These are phyloP conservation scores for Capniomyces stellatus DNA, from an alignment of 371 early-diverging fungal species.

Conservation along the genomic window DNA sequence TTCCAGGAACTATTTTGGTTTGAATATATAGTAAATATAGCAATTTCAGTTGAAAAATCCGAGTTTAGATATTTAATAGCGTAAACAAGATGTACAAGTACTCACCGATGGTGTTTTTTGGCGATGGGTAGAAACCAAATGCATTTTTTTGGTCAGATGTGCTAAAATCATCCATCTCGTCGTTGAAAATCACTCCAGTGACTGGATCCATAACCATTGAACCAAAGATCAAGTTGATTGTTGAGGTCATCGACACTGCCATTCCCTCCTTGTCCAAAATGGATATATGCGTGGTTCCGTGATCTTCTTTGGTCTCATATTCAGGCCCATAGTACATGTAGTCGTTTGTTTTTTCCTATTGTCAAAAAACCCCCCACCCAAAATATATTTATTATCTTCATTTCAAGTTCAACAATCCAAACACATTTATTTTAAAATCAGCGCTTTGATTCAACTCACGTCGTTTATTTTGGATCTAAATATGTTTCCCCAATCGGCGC, in stretches of 20 bases:
- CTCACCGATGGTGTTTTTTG: conserved; percentile 62
- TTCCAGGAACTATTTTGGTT: too few relatives aligned
- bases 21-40: too few relatives aligned
- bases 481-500: neutral
- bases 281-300: conserved; percentile 96
- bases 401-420: too few relatives aligned
- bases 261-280: conserved; percentile 69
- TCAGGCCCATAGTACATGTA: conserved; percentile 60
- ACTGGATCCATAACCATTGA: conserved; percentile 74
- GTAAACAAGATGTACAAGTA: too few relatives aligned
- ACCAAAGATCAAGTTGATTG: conserved; percentile 91
- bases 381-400: too few relatives aligned
- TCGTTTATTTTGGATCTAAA: neutral
- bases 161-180: conserved; percentile 98
- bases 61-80: too few relatives aligned
- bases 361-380: too few relatives aligned
- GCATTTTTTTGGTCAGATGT: conserved; percentile 66
- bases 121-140: conserved; percentile 69
- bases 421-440: too few relatives aligned
- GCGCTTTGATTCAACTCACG: too few relatives aligned
- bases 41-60: too few relatives aligned
- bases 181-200: conserved; percentile 95
- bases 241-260: conserved; percentile 83
- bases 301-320: conserved; percentile 63
- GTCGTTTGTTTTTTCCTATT: conserved; percentile 29